Evolutionary conservation across 495 filamentous ascomycete genomes (phyloP).

Genomic region (Penicillium roqueforti): DNA sequence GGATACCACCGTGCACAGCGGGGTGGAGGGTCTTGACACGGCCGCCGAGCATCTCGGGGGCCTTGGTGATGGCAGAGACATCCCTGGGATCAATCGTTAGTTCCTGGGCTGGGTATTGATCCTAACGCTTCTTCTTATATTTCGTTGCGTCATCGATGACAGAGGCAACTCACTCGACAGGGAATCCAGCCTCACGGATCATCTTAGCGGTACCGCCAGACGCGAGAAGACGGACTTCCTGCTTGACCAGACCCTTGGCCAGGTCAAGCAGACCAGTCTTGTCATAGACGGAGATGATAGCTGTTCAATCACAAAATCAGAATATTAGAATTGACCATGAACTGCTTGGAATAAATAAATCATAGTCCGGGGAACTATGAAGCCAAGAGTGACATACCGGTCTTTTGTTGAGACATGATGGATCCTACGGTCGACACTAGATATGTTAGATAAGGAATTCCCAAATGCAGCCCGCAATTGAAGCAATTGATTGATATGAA

Average conservation of each 20-base stretch:
- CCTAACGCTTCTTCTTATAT: neutral
- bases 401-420: constrained; percentile 45
- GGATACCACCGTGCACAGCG: constrained; percentile 88
- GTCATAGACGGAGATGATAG: constrained; percentile 96
- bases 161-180: constrained; percentile 67
- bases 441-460: constrained; percentile 4
- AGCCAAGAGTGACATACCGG: constrained; percentile 33
- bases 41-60: constrained; percentile 96
- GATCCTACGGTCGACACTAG: constrained; percentile 27
- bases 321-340: constrained; percentile 13
- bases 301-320: constrained; percentile 41
- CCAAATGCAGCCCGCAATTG: constrained; percentile 4
- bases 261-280: constrained; percentile 96
- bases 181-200: constrained; percentile 92
- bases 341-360: constrained; percentile 15
- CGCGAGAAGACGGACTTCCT: constrained; percentile 87
- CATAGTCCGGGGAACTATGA: constrained; percentile 23
- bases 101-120: neutral
- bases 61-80: constrained; percentile 93
- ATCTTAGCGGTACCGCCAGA: constrained; percentile 91
- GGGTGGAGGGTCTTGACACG: constrained; percentile 97
- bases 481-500: constrained; percentile 8
- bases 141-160: neutral
- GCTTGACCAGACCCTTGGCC: constrained; percentile 86
- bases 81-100: constrained; percentile 55